Evolutionary conservation across 2,329 filamentous ascomycete genomes (phyloP), one percentile per base, ranked within the genome.

Genomic region (Trichophyton schoenleinii): DNA sequence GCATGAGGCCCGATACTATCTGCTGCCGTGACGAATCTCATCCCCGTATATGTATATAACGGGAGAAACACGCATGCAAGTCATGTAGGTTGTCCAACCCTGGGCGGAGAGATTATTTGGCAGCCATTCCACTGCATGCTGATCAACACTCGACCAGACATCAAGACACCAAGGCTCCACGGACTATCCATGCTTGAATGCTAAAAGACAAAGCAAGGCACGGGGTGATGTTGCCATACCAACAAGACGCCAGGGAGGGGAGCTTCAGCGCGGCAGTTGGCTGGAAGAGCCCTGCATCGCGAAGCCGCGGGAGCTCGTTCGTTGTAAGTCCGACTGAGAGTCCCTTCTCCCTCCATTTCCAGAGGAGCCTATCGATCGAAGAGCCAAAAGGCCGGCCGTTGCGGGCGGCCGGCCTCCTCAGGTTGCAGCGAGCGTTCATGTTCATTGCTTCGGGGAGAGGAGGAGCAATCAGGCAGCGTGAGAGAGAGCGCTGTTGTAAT

Each of bases 61-160:
- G 25, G 34, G 42, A 58, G 55, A 20, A 55, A 55, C 52, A 36
- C 28, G 13, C 52, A 55, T 55, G 52, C 52, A 18, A 55, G 52
- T 55, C 9, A 55, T 55, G 52, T 20, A 55, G 52, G 52, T 55
- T 44, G 41, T 58, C 34, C 55, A 58, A 58, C 55, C 55, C 55
- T 36, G 55, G 55, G 55, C 8, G 41, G 55, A 36, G 22, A 58
- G 22, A 44, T 58, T 58, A 41, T 42, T 58, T 58, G 55, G 55
- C n/a, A 41, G 55, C 31, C 11, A 44, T 44, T 20, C 34, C 55
- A 58, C 36, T n/a, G 41, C 41, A 22, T 15, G 55, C 8, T 58
- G 55, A 31, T 42, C 13, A 25, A 25, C 22, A 22, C 55, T 25
- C 18, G 18, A 18, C 18, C 18, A 18, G 18, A 18, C 18, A 18